Conservation (phyloP, 257 asterid species). For the Catharanthus roseus region DNA sequence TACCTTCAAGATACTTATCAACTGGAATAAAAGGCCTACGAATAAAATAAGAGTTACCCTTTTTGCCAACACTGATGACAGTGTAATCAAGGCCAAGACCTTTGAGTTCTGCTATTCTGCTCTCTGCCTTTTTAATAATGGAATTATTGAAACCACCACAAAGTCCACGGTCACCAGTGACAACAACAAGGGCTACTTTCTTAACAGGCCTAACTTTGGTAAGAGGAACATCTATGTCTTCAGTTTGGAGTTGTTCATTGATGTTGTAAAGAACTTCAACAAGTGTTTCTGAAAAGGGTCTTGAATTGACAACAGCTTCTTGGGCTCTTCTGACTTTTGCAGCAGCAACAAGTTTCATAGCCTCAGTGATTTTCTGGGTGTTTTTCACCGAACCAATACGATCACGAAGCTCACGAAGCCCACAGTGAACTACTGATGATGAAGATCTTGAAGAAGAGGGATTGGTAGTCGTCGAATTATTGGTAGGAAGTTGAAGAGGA, state of each 20-base stretch:
- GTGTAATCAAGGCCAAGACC: constrained; percentile 58
- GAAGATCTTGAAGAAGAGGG: constrained; percentile 39
- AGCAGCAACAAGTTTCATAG: constrained; percentile 96
- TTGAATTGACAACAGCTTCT: constrained; percentile 84
- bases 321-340: constrained; percentile 93
- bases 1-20: constrained; percentile 64
- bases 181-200: constrained; percentile 86
- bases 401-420: constrained; percentile 74
- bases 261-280: constrained; percentile 89
- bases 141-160: constrained; percentile 81
- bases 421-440: constrained; percentile 50
- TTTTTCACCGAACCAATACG: constrained; percentile 77
- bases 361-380: constrained; percentile 93
- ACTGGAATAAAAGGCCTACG: constrained; percentile 74
- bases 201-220: constrained; percentile 73
- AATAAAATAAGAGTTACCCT: constrained; percentile 63
- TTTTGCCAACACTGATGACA: constrained; percentile 73
- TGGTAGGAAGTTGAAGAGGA: constrained; percentile 56
- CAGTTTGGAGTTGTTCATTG: constrained; percentile 81
- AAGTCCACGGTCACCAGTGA: constrained; percentile 92
- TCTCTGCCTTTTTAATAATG: constrained; percentile 65
- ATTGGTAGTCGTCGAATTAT: constrained; percentile 28
- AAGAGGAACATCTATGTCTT: constrained; percentile 71
- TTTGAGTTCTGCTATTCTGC: constrained; percentile 51
- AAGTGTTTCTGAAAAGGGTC: constrained; percentile 86